Conservation (phyloP, 176 grass and related monocot genomes). For the Eleusine coracana region DNA sequence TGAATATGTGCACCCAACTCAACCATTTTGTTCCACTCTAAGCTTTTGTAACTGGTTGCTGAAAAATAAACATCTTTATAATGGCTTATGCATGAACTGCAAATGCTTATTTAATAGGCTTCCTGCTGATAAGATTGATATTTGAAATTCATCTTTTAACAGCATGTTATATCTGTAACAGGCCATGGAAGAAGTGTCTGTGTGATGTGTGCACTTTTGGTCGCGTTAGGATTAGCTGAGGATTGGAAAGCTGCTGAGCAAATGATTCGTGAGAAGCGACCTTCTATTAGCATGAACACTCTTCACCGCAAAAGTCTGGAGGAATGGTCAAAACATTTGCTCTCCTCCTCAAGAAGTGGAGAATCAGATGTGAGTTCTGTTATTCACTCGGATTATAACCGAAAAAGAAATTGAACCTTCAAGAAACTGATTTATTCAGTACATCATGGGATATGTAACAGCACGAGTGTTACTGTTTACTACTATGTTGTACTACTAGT, state of each 20-base stretch:
- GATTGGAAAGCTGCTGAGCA: constrained; percentile 94
- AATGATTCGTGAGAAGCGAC: constrained; percentile 77
- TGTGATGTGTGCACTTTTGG: constrained; percentile 91
- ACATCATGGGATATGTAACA: constrained; percentile 26
- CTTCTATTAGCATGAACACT: constrained; percentile 85
- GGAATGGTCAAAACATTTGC: constrained; percentile 84
- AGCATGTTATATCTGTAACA: constrained; percentile 49
- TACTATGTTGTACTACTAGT: neutral
- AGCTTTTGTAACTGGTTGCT: neutral
- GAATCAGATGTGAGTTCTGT: constrained; percentile 71
- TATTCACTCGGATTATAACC: constrained; percentile 73
- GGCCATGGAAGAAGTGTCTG: constrained; percentile 95
- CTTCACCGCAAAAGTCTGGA: constrained; percentile 83
- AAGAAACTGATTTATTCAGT: constrained; percentile 28
- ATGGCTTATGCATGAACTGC: neutral
- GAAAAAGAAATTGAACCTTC: constrained; percentile 40
- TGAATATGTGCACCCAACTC: neutral
- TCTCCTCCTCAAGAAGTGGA: constrained; percentile 53
- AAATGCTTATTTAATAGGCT: neutral
- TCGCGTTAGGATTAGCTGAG: constrained; percentile 71
- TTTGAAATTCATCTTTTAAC: constrained; percentile 22
- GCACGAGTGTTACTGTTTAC: constrained; percentile 29
- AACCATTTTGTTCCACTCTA: constrained; percentile 4
- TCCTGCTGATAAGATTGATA: neutral
- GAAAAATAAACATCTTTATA: neutral